Conservation (phyloP, 2,329 filamentous ascomycete species). For the Apiospora pterosperma region DNA sequence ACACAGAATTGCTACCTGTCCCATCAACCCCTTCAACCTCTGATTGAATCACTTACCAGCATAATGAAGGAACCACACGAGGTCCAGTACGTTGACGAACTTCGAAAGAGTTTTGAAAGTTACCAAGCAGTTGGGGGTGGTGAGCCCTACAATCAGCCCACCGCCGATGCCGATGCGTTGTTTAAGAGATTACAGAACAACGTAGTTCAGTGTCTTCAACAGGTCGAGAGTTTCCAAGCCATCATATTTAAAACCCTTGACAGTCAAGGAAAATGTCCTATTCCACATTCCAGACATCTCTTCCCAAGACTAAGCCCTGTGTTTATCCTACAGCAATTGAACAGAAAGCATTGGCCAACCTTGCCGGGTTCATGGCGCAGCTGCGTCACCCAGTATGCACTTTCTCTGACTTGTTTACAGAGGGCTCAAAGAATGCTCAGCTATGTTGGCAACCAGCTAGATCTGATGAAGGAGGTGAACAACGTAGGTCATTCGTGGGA, state of each 20-base stretch:
- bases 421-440: constrained; percentile 37
- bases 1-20: background rate
- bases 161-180: background rate
- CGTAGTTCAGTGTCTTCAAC: background rate
- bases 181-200: background rate
- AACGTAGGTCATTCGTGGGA: constrained; percentile 57
- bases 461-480: constrained; percentile 37
- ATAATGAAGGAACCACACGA: constrained; percentile 3
- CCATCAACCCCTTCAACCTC: background rate
- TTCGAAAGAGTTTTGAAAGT: background rate
- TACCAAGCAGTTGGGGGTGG: background rate
- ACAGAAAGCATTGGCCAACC: constrained; percentile 18
- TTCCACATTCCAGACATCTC: background rate
- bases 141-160: background rate
- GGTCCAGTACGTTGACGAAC: constrained; percentile 5
- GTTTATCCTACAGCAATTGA: constrained; percentile 31
- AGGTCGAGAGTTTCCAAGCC: background rate
- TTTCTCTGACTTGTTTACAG: constrained; percentile 37
- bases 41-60: background rate
- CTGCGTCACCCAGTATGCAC: constrained; percentile 35
- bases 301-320: background rate
- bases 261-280: background rate
- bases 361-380: constrained; percentile 31
- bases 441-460: constrained; percentile 11
- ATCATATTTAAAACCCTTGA: background rate